These are phyloP conservation scores for Cryphonectria parasitica DNA, from an alignment of 2,329 filamentous ascomycete genomes.

Conservation along the genomic window DNA sequence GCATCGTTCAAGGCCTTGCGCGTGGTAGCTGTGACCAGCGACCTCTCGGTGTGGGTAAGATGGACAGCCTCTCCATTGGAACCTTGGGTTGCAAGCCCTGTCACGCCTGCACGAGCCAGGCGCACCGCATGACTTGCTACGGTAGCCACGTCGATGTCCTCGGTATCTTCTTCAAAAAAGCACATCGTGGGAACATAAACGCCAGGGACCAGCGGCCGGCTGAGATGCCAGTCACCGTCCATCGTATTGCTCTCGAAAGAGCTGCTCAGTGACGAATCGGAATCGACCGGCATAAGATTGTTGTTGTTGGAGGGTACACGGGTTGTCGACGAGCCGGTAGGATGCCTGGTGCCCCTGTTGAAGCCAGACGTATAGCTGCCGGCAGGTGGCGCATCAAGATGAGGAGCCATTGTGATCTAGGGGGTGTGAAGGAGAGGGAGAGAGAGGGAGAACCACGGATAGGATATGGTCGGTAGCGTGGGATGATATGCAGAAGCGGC, in stretches of 20 bases:
- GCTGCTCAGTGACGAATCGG: constrained; percentile 45
- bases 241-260: constrained; percentile 47
- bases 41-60: constrained; percentile 71
- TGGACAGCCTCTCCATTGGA: constrained; percentile 85
- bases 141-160: constrained; percentile 68
- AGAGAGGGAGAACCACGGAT: constrained; percentile 8
- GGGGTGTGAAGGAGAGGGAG: background rate
- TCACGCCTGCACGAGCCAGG: constrained; percentile 74
- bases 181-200: constrained; percentile 76
- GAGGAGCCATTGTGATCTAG: constrained; percentile 46
- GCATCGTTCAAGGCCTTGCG: constrained; percentile 69
- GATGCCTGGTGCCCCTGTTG: constrained; percentile 42
- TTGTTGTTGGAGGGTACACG: constrained; percentile 31
- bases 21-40: constrained; percentile 69
- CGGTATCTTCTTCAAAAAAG: constrained; percentile 68
- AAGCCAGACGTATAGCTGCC: constrained; percentile 50
- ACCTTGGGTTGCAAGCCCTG: constrained; percentile 76
- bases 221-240: constrained; percentile 39
- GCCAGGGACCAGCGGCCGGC: constrained; percentile 49
- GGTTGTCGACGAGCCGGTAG: constrained; percentile 38
- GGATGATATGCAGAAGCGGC: constrained; percentile 15
- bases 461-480: constrained; percentile 16
- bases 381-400: constrained; percentile 51
- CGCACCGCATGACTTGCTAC: constrained; percentile 66
- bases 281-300: constrained; percentile 36